A percentile compares a stretch with the other conserved stretches of the same genome.
Evolutionary conservation across 306 rosid genomes (phyloP).

Genomic region (Potentilla sterilis): DNA sequence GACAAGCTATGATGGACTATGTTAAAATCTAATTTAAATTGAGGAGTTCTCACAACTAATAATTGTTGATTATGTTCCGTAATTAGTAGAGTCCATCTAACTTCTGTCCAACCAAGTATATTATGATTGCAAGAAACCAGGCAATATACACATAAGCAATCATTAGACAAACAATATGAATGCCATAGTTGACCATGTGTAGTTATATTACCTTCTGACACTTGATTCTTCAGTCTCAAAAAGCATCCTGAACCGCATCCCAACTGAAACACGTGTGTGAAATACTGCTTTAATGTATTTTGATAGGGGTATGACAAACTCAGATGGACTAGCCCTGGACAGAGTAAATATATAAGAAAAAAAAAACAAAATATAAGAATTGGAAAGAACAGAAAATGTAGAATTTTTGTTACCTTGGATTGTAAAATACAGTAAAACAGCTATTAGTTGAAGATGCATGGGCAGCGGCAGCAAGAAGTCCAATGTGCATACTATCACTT

Average conservation of each 20-base stretch:
- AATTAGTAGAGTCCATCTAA: background rate
- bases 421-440: constrained; percentile 82
- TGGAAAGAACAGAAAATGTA: constrained; percentile 6
- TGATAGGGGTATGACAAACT: constrained; percentile 75
- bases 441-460: constrained; percentile 90
- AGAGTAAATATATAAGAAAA: constrained; percentile 18
- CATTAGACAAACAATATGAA: background rate
- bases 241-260: constrained; percentile 92
- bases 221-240: constrained; percentile 91
- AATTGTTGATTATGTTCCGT: background rate
- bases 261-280: constrained; percentile 88
- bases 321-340: constrained; percentile 90
- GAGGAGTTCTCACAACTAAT: background rate
- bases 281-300: constrained; percentile 83
- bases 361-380: constrained; percentile 9
- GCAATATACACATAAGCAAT: background rate
- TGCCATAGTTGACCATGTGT: background rate
- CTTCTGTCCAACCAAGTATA: background rate
- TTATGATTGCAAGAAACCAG: background rate
- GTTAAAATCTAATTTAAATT: background rate
- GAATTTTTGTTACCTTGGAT: constrained; percentile 62
- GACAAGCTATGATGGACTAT: background rate
- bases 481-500: constrained; percentile 91
- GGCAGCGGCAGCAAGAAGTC: constrained; percentile 94
- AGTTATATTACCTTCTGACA: constrained; percentile 63